Percentiles rank a stretch among this genome's conserved stretches.
Evolutionary conservation across 176 grass and related monocot species (phyloP).

Genomic region (Tuctoria greenei): DNA sequence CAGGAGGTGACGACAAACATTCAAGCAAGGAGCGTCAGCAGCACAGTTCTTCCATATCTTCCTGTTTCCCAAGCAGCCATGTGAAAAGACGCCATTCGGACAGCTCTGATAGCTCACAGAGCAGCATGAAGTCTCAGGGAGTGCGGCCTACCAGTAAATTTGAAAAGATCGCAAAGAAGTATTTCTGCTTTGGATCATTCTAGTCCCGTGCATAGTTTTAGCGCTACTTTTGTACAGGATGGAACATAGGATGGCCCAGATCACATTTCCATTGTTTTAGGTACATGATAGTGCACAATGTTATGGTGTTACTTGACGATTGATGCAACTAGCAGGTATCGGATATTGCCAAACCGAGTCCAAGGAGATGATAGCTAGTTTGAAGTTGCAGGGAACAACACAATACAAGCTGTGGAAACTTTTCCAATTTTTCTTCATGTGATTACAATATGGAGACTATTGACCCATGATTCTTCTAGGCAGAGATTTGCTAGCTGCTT

Average conservation of each 20-base stretch:
- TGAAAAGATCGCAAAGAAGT: slow-evolving; percentile 51
- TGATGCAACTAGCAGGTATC: neutral
- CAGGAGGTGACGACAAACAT: slow-evolving; percentile 10
- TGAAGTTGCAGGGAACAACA: neutral
- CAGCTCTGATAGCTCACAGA: slow-evolving; percentile 20
- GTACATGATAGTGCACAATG: neutral
- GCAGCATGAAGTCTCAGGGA: slow-evolving; percentile 22
- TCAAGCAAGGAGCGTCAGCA: neutral
- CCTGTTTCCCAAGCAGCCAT: slow-evolving; percentile 17
- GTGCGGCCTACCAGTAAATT: slow-evolving; percentile 29
- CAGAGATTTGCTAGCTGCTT: neutral
- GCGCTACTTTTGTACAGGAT: slow-evolving; percentile 31
- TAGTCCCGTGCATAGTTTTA: slow-evolving; percentile 19
- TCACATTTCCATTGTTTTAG: neutral
- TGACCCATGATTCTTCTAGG: neutral
- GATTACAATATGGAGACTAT: slow-evolving; percentile 5
- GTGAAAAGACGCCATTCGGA: slow-evolving; percentile 30
- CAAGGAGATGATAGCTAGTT: neutral
- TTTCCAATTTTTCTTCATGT: neutral
- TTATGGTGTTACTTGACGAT: neutral
- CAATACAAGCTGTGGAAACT: neutral
- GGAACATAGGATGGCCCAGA: neutral
- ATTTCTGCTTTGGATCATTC: slow-evolving; percentile 50
- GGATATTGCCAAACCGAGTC: neutral
- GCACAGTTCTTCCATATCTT: slow-evolving; percentile 18